These are phyloP conservation scores for Plenodomus biglobosus DNA, from an alignment of 2,329 filamentous ascomycete genomes.

Conservation along the genomic window DNA sequence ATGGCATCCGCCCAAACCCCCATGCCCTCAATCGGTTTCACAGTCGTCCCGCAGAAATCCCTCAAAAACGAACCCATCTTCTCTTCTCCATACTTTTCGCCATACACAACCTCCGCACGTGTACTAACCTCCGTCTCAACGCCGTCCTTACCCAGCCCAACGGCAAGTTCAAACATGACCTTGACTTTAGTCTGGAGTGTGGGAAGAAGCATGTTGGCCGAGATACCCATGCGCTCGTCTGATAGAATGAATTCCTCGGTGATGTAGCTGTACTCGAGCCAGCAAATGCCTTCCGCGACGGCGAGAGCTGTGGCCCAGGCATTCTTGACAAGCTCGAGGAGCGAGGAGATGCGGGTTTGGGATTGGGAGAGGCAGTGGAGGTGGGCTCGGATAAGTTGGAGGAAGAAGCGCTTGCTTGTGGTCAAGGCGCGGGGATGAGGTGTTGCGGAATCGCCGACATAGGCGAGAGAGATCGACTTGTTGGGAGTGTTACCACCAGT, in stretches of 20 bases:
- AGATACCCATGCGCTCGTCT: slow-evolving; percentile 66
- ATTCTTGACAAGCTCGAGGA: slow-evolving; percentile 61
- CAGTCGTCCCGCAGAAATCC: slow-evolving; percentile 50
- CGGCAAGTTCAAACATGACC: slow-evolving; percentile 59
- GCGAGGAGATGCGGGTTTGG: slow-evolving; percentile 57
- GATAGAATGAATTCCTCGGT: slow-evolving; percentile 65
- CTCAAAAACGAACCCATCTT: slow-evolving; percentile 74
- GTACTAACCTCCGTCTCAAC: slow-evolving; percentile 60
- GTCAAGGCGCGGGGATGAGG: slow-evolving; percentile 59
- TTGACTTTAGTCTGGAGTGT: slow-evolving; percentile 70
- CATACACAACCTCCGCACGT: slow-evolving; percentile 68
- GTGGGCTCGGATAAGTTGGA: slow-evolving; percentile 70
- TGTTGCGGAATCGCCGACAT: slow-evolving; percentile 63
- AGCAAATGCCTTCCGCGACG: slow-evolving; percentile 62
- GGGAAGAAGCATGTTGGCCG: slow-evolving; percentile 62
- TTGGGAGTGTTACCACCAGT: slow-evolving; percentile 46
- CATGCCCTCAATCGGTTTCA: slow-evolving; percentile 33
- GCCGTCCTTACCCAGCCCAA: slow-evolving; percentile 47
- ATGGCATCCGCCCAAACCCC: slow-evolving; percentile 49
- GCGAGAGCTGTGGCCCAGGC: slow-evolving; percentile 67
- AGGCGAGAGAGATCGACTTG: slow-evolving; percentile 66
- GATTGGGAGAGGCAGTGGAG: slow-evolving; percentile 63
- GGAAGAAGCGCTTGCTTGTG: slow-evolving; percentile 72
- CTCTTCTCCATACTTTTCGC: slow-evolving; percentile 72
- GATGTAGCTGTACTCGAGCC: slow-evolving; percentile 65